Conservation (phyloP, 495 filamentous ascomycete species). For the Aspergillus incahuasiensis region DNA sequence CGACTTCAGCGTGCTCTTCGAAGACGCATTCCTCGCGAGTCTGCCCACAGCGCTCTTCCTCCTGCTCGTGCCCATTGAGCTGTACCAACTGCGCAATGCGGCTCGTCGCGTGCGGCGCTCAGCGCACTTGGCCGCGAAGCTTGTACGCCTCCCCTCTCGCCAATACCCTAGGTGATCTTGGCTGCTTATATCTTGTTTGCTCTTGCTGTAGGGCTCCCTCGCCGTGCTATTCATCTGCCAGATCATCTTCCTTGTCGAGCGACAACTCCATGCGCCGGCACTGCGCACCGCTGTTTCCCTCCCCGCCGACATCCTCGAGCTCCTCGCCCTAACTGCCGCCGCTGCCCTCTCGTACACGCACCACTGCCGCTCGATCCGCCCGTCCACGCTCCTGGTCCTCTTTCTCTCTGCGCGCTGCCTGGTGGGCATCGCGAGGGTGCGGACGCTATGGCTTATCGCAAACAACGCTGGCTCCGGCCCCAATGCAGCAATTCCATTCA, state of each 20-base stretch:
- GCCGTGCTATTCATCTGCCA: not conserved
- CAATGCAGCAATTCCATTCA: not conserved
- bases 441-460: constrained; percentile 9
- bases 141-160: not conserved
- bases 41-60: constrained; percentile 4
- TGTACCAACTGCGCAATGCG: not conserved
- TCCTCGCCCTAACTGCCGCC: not conserved
- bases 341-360: not conserved
- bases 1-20: constrained; percentile 9
- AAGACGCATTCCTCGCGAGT: constrained; percentile 2
- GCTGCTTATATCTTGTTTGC: not conserved
- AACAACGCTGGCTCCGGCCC: too few species aligned
- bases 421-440: not conserved
- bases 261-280: not conserved
- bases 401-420: not conserved
- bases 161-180: too few species aligned
- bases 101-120: not conserved
- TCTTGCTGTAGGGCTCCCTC: not conserved
- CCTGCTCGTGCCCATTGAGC: not conserved
- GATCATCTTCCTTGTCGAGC: not conserved
- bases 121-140: not conserved
- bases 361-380: constrained; percentile 5
- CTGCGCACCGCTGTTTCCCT: not conserved
- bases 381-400: constrained; percentile 1
- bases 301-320: not conserved